Percentiles rank a stretch among this genome's conserved stretches.
Evolutionary conservation across 345 rosid genomes (phyloP).

Genomic region (Lumnitzera littorea): DNA sequence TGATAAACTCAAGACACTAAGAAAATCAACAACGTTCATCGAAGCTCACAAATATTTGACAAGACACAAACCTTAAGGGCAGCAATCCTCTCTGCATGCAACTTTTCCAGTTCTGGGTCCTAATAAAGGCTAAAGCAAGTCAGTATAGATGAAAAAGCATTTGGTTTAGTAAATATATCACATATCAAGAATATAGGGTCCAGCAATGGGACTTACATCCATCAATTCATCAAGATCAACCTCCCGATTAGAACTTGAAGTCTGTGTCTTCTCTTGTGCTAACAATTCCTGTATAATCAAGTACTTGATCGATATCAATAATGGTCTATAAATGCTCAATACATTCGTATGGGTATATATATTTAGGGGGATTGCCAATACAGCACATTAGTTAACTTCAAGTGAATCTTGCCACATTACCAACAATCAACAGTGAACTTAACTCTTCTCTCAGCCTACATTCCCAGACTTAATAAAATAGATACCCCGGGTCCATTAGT

Average conservation of each 20-base stretch:
- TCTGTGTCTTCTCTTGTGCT: constrained; percentile 58
- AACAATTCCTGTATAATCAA: constrained; percentile 48
- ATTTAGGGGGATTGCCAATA: too few species aligned
- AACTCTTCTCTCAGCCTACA: background rate
- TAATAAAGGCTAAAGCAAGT: constrained; percentile 18
- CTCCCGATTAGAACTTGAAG: constrained; percentile 59
- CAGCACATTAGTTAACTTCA: too few species aligned
- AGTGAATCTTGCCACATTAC: too few species aligned
- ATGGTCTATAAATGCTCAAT: background rate
- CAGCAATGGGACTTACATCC: constrained; percentile 55
- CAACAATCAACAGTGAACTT: background rate
- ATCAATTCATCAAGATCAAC: constrained; percentile 91
- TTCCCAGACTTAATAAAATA: too few species aligned
- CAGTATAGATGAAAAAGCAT: background rate
- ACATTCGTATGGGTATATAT: background rate
- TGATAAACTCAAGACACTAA: background rate
- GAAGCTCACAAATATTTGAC: background rate
- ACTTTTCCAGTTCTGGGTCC: constrained; percentile 93
- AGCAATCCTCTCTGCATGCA: constrained; percentile 90
- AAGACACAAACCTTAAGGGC: constrained; percentile 62
- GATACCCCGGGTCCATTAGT: too few species aligned
- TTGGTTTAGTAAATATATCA: background rate
- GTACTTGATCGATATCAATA: background rate
- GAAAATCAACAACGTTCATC: background rate
- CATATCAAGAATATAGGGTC: too few species aligned